These are phyloP conservation scores for Fusarium guadeloupense DNA, from an alignment of 2,329 filamentous ascomycete genomes.

Conservation along the genomic window DNA sequence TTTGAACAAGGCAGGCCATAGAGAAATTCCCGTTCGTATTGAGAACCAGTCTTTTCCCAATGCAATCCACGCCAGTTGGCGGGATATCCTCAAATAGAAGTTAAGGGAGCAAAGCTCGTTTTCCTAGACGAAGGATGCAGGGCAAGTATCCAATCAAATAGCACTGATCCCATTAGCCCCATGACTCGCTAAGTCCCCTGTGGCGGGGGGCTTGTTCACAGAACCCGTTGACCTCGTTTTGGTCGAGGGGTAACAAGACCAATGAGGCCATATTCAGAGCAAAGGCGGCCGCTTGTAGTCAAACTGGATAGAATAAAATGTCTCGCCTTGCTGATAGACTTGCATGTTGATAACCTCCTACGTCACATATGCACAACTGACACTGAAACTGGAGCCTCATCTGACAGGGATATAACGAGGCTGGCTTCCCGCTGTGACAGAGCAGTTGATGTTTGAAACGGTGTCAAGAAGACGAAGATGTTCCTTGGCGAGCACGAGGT, in stretches of 20 bases:
- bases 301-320: slow-evolving; percentile 19
- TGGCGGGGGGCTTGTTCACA: slow-evolving; percentile 38
- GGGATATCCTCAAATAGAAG: slow-evolving; percentile 44
- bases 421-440: not conserved
- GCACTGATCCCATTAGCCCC: slow-evolving; percentile 33
- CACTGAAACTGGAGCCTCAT: slow-evolving; percentile 28
- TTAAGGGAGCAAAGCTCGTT: slow-evolving; percentile 43
- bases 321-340: slow-evolving; percentile 13
- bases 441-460: not conserved
- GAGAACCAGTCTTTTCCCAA: slow-evolving; percentile 42
- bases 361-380: slow-evolving; percentile 35
- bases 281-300: slow-evolving; percentile 30
- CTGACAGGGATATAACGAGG: slow-evolving; percentile 13
- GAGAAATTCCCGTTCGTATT: slow-evolving; percentile 42
- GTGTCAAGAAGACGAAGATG: not conserved
- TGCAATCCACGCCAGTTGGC: slow-evolving; percentile 41
- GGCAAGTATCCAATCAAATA: slow-evolving; percentile 36
- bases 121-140: slow-evolving; percentile 43
- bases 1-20: slow-evolving; percentile 37
- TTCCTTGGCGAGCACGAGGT: slow-evolving; percentile 9
- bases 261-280: slow-evolving; percentile 41
- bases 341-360: slow-evolving; percentile 26
- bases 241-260: slow-evolving; percentile 29
- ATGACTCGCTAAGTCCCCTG: slow-evolving; percentile 42
- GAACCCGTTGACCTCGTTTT: slow-evolving; percentile 27